Base-by-base conservation (phyloP, 2,329 filamentous ascomycete genomes). In the Anisogramma anomala region DNA sequence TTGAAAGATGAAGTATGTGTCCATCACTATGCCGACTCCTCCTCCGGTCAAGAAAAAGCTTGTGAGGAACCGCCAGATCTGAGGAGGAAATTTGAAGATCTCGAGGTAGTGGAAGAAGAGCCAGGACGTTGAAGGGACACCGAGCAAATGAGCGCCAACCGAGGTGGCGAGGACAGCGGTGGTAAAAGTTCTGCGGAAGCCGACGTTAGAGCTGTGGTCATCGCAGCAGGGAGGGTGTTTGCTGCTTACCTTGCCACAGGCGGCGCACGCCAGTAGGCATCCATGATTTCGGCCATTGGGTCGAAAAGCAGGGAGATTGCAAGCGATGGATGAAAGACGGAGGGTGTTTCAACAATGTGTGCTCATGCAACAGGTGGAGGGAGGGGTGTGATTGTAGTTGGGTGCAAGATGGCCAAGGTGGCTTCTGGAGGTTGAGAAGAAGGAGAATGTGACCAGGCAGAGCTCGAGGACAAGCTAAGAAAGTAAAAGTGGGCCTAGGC, bases 1-100 rank as follows among this genome's bases (percentile, higher is more conserved):
- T 49, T 74, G 79, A 65, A 81, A 94, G 50, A 91, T 68, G 54
- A 84, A 82, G 64, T 84, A 86, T 32, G 84, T 78, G 58, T 88
- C 82, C 56, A 86, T 66, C 41, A 87, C 55, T 50, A 87, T 75
- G 35, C 64, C 55, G 43, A 70, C 42, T 36, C 60, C 41, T 6
- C 63, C 61, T 4, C 53, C 48, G 17, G 62, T 63, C 23, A 71
- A 41, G 23, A 69, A 47, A 55, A 67, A 70, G 53, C 55, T 59
- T 28, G 64, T 65, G 20, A 61, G 52, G 15, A 64, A 45, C 35
- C 66, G 64, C 59, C 68, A 68, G 42, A 70, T 50, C 45, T 63
- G 57, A 26, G 66, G 66, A 30, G 74, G 65, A 35, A 74, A 61
- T 43, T 68, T 69, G 54, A 80, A 71, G 43, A 84, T 60, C 42